A percentile compares a stretch with the other conserved stretches of the same genome.
These are phyloP conservation scores for Dujonia santamariae DNA, from an alignment of 1,139 yeast genomes.

Conservation along the genomic window DNA sequence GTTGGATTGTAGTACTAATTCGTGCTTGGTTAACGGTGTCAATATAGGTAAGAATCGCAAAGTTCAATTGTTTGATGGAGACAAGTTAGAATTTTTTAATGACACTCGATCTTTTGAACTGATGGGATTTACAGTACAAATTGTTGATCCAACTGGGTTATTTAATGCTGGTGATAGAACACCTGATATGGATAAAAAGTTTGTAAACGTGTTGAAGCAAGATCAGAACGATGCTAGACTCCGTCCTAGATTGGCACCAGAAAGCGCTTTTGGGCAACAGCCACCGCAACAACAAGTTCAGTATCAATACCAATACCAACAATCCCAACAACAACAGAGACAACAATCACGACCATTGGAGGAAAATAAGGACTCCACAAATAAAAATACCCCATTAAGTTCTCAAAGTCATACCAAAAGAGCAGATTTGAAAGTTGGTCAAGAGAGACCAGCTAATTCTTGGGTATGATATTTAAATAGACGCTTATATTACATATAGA, in stretches of 20 bases:
- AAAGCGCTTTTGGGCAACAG: too few relatives aligned
- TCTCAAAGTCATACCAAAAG: slow-evolving; percentile 21
- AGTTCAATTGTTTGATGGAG: slow-evolving; percentile 59
- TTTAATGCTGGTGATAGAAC: slow-evolving; percentile 38
- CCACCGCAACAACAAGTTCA: too few relatives aligned
- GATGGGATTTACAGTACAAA: slow-evolving; percentile 50
- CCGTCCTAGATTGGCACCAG: slow-evolving; percentile 26
- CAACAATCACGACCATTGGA: too few relatives aligned
- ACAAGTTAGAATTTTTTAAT: slow-evolving; percentile 59
- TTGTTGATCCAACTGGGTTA: slow-evolving; percentile 58
- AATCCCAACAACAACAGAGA: too few relatives aligned
- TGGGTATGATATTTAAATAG: slow-evolving; percentile 13
- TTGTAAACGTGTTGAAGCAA: slow-evolving; percentile 23
- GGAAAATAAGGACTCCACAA: too few relatives aligned
- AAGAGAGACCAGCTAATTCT: slow-evolving; percentile 21
- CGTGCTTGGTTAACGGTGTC: slow-evolving; percentile 64
- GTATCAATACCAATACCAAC: too few relatives aligned
- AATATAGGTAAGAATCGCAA: slow-evolving; percentile 63
- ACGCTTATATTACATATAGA: not conserved
- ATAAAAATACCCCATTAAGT: too few relatives aligned
- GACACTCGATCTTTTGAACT: slow-evolving; percentile 52
- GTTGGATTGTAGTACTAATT: slow-evolving; percentile 75
- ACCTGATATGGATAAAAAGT: slow-evolving; percentile 12
- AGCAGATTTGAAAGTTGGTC: slow-evolving; percentile 26
- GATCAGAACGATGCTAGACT: slow-evolving; percentile 28